Evolutionary conservation across 768 basidiomycete genomes (phyloP), one percentile per base, ranked within the genome.

Genomic region (Tubosaeta brunneosetosa): DNA sequence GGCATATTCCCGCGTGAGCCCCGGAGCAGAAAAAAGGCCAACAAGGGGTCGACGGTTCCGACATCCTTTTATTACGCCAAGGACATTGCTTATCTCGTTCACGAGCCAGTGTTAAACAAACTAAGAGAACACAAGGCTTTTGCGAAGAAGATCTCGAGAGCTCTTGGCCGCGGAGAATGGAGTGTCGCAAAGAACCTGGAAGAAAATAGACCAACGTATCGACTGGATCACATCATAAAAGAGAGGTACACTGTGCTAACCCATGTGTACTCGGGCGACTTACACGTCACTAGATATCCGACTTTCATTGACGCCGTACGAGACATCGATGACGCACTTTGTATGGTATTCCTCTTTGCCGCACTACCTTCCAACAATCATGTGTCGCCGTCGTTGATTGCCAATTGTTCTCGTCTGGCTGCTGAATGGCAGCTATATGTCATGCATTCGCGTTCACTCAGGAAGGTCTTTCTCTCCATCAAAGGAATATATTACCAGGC

Each of bases 401-500:
- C 92, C 65, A 95, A 94, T 66, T 98, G 97, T 69, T 77, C 86
- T 27, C 84, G 91, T 44, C 79, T 99, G 32, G 82, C 92, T 8
- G 84, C 92, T 17, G 94, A 99, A 77, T 99, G 95, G 95, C 92
- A 97, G 69, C 75, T 97, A 29, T 99, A 94, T 71, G 79, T 94
- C 36, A 91, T 98, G 83, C 88, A 92, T 64, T 83, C 90, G 1
- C 81, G 78, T 55, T 78, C 88, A 13, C 78, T 98, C 37, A 83
- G 88, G 48, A 97, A 97, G 71, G 84, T 87, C 29, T 99, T 99
- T 73, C 76, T 99, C 50, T 94, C 91, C 38, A 95, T 99, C 71
- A 98, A 98, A 73, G 97, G 97, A 37, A 83, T 99, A 42, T 99
- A 98, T 71, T 97, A 94, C 69, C 94, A 98, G 72, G 94, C 92